These are phyloP conservation scores for Dictyostelium intermedium DNA, from an alignment of 78 protist genomes.

Conservation along the genomic window DNA sequence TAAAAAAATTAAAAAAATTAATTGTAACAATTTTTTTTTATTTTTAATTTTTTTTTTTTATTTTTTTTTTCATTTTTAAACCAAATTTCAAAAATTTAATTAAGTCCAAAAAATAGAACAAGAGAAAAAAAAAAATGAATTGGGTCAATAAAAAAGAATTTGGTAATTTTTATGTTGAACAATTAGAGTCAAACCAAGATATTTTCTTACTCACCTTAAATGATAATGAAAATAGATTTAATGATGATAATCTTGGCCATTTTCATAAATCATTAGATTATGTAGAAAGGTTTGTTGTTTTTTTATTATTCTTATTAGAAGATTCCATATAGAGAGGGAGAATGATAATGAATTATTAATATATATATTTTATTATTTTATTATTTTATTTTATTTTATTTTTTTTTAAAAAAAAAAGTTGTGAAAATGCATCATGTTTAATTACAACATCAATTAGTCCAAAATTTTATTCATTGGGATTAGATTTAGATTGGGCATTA, in stretches of 20 bases:
- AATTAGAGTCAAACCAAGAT: conserved; percentile 19
- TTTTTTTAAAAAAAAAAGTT: neutral
- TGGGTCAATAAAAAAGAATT: conserved; percentile 20
- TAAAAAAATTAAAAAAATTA: too few relatives aligned
- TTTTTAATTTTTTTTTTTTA: neutral
- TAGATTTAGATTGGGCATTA: conserved; percentile 69
- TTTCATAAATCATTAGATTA: conserved; percentile 50
- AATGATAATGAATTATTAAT: too few relatives aligned
- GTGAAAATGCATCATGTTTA: conserved; percentile 72
- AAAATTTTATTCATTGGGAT: conserved; percentile 66
- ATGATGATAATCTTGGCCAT: conserved; percentile 20
- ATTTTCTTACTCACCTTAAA: conserved; percentile 29
- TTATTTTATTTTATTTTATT: neutral
- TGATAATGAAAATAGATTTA: conserved; percentile 64
- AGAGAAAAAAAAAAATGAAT: neutral
- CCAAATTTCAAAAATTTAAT: neutral
- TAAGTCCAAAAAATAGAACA: neutral
- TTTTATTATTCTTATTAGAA: neutral
- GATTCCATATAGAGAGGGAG: too few relatives aligned
- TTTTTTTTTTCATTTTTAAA: neutral
- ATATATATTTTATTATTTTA: neutral
- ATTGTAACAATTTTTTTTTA: neutral
- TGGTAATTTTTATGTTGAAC: conserved; percentile 50
- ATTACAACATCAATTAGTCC: conserved; percentile 32
- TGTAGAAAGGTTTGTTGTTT: conserved; percentile 23